phyloP scores from a whole-genome alignment of 345 rosid genomes.

The Bruguiera parviflora region DNA sequence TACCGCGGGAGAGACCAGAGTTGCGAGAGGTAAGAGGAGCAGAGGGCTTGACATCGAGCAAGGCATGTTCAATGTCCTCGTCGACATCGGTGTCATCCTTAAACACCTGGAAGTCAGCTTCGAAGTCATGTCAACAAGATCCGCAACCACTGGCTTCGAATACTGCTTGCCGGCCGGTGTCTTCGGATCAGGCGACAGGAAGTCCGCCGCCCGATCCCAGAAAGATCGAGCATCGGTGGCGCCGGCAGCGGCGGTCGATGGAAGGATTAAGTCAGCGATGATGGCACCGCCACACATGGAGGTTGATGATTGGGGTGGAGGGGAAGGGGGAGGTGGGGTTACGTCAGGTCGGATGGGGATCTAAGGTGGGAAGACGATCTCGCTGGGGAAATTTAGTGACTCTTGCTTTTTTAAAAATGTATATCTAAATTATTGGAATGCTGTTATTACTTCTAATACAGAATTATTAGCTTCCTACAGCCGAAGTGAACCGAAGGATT shows the following conservation, averaged over 20 bases:
- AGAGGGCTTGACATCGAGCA: constrained; percentile 63
- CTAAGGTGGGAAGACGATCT: not conserved
- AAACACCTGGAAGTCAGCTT: constrained; percentile 82
- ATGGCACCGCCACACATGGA: constrained; percentile 99
- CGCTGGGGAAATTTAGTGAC: too few relatives aligned
- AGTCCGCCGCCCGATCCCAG: constrained; percentile 52
- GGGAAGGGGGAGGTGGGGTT: too few relatives aligned
- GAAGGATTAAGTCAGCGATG: constrained; percentile 68
- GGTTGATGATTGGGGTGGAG: not conserved
- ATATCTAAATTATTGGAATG: too few relatives aligned
- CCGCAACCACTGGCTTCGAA: constrained; percentile 38
- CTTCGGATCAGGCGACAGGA: constrained; percentile 76
- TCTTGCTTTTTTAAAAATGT: not conserved
- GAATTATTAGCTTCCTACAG: too few relatives aligned
- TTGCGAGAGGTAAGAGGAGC: constrained; percentile 10
- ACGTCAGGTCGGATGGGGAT: not conserved
- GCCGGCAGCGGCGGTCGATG: constrained; percentile 19
- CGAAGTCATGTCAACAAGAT: constrained; percentile 78
- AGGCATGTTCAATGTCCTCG: constrained; percentile 42
- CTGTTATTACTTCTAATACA: too few relatives aligned
- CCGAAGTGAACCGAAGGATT: too few relatives aligned
- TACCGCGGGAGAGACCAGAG: constrained; percentile 38
- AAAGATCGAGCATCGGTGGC: constrained; percentile 14
- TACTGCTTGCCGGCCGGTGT: constrained; percentile 28
- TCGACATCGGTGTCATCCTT: constrained; percentile 64